These are phyloP conservation scores for Xylariaceae sp. DNA, from an alignment of 2,329 filamentous ascomycete genomes.

Conservation along the genomic window DNA sequence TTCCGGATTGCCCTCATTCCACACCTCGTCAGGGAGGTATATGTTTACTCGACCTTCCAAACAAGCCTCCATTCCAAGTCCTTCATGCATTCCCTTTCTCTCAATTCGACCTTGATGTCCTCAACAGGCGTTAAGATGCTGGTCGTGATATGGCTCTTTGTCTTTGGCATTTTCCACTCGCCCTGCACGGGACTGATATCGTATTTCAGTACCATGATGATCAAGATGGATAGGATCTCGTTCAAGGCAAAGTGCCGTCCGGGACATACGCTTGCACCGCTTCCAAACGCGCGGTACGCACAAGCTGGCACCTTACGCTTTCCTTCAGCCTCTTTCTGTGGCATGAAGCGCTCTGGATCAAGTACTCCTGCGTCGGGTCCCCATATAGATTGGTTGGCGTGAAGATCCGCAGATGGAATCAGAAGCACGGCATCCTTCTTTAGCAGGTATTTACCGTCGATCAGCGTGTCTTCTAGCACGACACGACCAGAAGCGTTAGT, in stretches of 20 bases:
- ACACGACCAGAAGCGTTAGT: conserved; percentile 29
- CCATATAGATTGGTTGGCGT: neutral
- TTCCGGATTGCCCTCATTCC: no score
- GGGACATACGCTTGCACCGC: conserved; percentile 1
- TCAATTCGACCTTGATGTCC: neutral
- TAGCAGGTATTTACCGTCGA: conserved; percentile 8
- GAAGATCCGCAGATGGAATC: neutral
- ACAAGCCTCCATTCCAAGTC: neutral
- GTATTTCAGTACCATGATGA: conserved; percentile 7
- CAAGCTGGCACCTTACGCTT: neutral
- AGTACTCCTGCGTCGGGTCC: neutral
- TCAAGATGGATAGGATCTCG: conserved; percentile 1
- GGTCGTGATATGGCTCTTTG: no score
- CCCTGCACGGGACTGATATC: neutral
- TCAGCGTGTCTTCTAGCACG: conserved; percentile 9
- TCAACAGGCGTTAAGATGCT: neutral
- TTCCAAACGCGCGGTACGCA: conserved; percentile 7
- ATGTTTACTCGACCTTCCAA: neutral
- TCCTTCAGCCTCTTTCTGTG: neutral
- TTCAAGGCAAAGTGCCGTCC: conserved; percentile 6
- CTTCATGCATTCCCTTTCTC: neutral
- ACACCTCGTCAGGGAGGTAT: neutral
- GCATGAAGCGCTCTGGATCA: conserved; percentile 4
- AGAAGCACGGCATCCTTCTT: conserved; percentile 1
- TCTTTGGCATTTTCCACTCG: neutral